phyloP scores from a whole-genome alignment of 2,329 filamentous ascomycete species.

The Daldinia sp. region DNA sequence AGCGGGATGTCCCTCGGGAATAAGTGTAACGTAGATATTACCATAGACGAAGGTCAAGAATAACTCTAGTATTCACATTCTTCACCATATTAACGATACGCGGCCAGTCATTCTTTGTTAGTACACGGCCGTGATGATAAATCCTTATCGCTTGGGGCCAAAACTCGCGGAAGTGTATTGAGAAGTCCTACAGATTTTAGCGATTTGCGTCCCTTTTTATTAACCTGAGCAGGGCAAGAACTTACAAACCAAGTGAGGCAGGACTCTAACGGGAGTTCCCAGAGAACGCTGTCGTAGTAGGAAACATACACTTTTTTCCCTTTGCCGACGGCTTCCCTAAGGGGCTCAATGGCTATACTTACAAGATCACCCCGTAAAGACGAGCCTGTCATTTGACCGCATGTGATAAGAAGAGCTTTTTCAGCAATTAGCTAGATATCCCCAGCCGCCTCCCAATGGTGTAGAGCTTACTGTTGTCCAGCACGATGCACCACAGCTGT shows the following conservation, averaged over 20 bases:
- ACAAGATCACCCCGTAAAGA: conserved; percentile 29
- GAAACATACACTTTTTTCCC: conserved; percentile 37
- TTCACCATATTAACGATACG: conserved; percentile 37
- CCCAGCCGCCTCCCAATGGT: not conserved
- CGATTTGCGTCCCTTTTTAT: not conserved
- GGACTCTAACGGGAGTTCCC: conserved; percentile 43
- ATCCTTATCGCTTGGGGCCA: conserved; percentile 44
- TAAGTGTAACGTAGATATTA: conserved; percentile 1
- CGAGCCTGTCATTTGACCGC: conserved; percentile 32
- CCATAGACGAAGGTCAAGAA: conserved; percentile 39
- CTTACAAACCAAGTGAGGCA: conserved; percentile 48
- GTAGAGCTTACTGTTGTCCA: conserved; percentile 44
- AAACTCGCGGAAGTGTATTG: conserved; percentile 45
- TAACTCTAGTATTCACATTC: conserved; percentile 33
- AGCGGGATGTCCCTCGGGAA: not conserved
- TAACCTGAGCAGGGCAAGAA: not conserved
- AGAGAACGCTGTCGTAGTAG: conserved; percentile 41
- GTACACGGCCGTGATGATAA: conserved; percentile 27
- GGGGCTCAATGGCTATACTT: conserved; percentile 34
- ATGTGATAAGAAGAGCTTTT: conserved; percentile 45
- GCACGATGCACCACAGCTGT: conserved; percentile 48
- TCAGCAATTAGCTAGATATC: conserved; percentile 11
- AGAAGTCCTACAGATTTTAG: conserved; percentile 40
- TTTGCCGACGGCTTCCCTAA: conserved; percentile 26
- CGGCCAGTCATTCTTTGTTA: conserved; percentile 42